phyloP scores from a whole-genome alignment of 768 basidiomycete genomes.

The Lactifluus pinguis region DNA sequence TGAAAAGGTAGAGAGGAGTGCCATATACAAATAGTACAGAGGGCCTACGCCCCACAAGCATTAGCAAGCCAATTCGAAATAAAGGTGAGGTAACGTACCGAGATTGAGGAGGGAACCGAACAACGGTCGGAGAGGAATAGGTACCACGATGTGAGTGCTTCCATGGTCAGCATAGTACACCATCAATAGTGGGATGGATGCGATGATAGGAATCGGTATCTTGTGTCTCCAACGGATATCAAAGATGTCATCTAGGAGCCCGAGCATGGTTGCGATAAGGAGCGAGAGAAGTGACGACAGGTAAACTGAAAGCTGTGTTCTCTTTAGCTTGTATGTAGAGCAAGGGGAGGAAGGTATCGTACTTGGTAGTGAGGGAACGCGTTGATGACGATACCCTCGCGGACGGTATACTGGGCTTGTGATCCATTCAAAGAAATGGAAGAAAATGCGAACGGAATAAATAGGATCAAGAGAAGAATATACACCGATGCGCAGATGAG shows the following conservation, averaged over 20 bases:
- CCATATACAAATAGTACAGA: slow-evolving; percentile 95
- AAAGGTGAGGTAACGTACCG: slow-evolving; percentile 41
- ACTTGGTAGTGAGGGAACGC: slow-evolving; percentile 79
- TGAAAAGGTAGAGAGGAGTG: slow-evolving; percentile 88
- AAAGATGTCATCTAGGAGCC: slow-evolving; percentile 95
- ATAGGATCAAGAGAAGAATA: slow-evolving; percentile 77
- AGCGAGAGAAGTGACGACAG: slow-evolving; percentile 89
- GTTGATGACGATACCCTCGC: slow-evolving; percentile 54
- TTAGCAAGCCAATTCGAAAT: neutral
- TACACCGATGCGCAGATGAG: slow-evolving; percentile 87
- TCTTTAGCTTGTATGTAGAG: neutral
- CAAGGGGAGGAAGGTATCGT: slow-evolving; percentile 19
- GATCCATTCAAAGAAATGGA: slow-evolving; percentile 47
- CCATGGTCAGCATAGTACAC: slow-evolving; percentile 95
- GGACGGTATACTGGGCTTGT: slow-evolving; percentile 30
- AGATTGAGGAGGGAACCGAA: slow-evolving; percentile 79
- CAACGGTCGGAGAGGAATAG: slow-evolving; percentile 64
- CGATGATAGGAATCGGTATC: slow-evolving; percentile 92
- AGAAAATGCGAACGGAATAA: slow-evolving; percentile 94
- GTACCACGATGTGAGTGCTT: slow-evolving; percentile 89
- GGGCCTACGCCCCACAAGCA: slow-evolving; percentile 47
- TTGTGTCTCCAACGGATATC: slow-evolving; percentile 99
- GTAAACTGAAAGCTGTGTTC: slow-evolving; percentile 72
- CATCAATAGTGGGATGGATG: slow-evolving; percentile 87
- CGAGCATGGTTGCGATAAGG: slow-evolving; percentile 85